phyloP scores from a whole-genome alignment of 164 flowering plant species.

The Annona cherimola region DNA sequence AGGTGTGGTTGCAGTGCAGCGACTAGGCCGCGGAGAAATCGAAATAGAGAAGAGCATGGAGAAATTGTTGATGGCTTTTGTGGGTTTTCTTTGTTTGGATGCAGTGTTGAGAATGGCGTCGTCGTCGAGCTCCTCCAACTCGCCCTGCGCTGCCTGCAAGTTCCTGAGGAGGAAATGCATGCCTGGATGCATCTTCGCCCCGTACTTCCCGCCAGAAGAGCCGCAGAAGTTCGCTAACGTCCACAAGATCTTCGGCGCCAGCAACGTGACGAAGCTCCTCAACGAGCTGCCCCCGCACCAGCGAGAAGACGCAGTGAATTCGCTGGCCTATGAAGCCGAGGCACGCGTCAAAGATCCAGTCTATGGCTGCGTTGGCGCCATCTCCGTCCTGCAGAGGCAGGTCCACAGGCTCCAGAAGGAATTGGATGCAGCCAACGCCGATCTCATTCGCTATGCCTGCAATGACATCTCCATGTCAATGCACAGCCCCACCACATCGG shows the following conservation, averaged over 20 bases:
- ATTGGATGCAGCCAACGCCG: constrained; percentile 62
- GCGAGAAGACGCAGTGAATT: constrained; percentile 67
- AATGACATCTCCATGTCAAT: constrained; percentile 28
- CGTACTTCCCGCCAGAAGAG: constrained; percentile 71
- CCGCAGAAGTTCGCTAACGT: constrained; percentile 64
- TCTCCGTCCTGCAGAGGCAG: constrained; percentile 61
- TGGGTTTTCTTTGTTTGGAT: constrained; percentile 1
- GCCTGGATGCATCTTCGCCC: constrained; percentile 57
- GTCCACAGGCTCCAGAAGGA: constrained; percentile 56
- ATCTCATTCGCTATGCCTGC: constrained; percentile 53
- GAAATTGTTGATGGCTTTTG: background rate
- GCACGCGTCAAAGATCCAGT: constrained; percentile 68
- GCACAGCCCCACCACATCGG: background rate
- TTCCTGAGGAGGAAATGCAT: constrained; percentile 59
- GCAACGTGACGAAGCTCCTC: constrained; percentile 66
- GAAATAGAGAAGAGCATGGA: background rate
- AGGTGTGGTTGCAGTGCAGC: background rate
- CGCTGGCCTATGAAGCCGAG: constrained; percentile 77
- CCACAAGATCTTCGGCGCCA: constrained; percentile 75
- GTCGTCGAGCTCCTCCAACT: constrained; percentile 44
- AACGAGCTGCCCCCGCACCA: constrained; percentile 52
- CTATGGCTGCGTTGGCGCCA: constrained; percentile 73
- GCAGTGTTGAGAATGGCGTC: constrained; percentile 31
- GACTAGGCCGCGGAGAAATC: background rate
- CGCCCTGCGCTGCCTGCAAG: constrained; percentile 82